phyloP scores from a whole-genome alignment of 2,329 filamentous ascomycete species.

The Bipolaris oryzae region DNA sequence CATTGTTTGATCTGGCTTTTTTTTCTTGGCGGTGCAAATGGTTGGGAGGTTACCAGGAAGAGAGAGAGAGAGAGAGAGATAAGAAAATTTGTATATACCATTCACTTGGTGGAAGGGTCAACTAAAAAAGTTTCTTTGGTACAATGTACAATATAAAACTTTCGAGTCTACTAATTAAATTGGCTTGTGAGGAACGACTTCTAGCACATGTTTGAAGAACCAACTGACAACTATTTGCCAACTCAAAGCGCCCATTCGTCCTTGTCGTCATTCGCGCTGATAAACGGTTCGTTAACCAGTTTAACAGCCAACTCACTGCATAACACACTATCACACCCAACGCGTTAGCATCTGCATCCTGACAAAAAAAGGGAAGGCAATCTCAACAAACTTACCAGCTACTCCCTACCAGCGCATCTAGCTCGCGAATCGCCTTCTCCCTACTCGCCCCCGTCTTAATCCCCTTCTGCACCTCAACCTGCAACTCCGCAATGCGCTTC shows the following conservation, averaged over 20 bases:
- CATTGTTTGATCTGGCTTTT: background rate
- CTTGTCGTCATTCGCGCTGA: constrained; percentile 72
- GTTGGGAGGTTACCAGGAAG: too few relatives aligned
- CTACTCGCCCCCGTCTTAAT: constrained; percentile 71
- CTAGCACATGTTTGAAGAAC: background rate
- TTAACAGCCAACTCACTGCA: constrained; percentile 96
- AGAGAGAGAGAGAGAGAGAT: too few relatives aligned
- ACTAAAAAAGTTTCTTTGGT: background rate
- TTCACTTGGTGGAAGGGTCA: background rate
- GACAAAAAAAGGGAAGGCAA: background rate
- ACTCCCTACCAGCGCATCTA: constrained; percentile 89
- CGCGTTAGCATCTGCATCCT: constrained; percentile 21
- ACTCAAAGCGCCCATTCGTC: constrained; percentile 74
- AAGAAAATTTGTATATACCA: constrained; percentile 14
- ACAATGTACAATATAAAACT: background rate
- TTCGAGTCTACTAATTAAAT: background rate
- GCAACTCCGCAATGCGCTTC: constrained; percentile 81
- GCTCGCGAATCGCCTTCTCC: constrained; percentile 82
- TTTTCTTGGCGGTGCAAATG: background rate
- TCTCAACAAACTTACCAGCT: constrained; percentile 70
- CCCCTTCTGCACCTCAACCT: constrained; percentile 80
- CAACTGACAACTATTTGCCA: too few relatives aligned
- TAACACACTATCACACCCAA: constrained; percentile 67
- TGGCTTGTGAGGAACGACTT: background rate
- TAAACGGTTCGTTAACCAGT: constrained; percentile 90